Base-by-base conservation (phyloP, 495 filamentous ascomycete genomes). In the Thozetella sp. region DNA sequence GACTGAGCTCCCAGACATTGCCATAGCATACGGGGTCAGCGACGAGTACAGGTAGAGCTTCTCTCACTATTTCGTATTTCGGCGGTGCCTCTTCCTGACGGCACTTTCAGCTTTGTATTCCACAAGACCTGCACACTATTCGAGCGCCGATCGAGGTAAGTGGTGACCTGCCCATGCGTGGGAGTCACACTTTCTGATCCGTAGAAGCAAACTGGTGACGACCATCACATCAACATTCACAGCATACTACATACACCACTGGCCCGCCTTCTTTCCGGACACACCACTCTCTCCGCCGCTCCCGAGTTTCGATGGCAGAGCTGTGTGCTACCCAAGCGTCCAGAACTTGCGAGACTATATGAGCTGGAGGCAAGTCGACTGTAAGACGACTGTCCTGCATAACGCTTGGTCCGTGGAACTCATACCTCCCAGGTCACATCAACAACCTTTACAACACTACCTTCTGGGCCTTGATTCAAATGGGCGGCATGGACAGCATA, bases 381-480 rank as follows among this genome's bases (percentile, higher is more conserved):
- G 94, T 96, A 70, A 70, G 88, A 75, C 37, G 3, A 46, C 26
- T 23, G n/a, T 15, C 26, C 45, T 22, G 4, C 9, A 19, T 46
- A 10, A 19, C 27, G 2, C 10, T 22, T 34, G 34, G 9, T 22
- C 15, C 43, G 26, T 19, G 57, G 65, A 6, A 64, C 34, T 25
- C 53, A 43, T 22, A 60, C 22, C 0, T 1, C 19, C 1, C 59
- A 93, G 92, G 92, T 67, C 95, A 99, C 72, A 94, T 99, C 64
- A 99, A 99, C 72, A 99, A 99, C 68, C 81, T 98, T 17, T 97
- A 97, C 72, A 99, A 99, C 67, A 99, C 95, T 0, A 93, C 93
- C 0, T 98, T 97, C 69, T 98, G 95, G 95, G 81, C 88, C 0
- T 79, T 98, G 66, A 88, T 97, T 23, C 83, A 88, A 54, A 76